Evolutionary conservation across 164 flowering plant genomes (phyloP).

Genomic region (Chimonanthus salicifolius): DNA sequence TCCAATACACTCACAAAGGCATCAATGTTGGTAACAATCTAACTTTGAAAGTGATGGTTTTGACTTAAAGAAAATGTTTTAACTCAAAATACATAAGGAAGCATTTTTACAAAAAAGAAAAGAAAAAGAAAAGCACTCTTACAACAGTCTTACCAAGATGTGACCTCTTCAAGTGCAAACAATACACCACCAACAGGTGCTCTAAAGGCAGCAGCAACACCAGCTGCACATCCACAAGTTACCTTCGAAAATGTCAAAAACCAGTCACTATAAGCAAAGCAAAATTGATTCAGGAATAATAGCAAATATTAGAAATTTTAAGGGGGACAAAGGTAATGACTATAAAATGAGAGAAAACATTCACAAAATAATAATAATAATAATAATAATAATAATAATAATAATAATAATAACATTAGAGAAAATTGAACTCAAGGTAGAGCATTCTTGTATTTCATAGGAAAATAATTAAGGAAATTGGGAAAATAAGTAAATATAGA

Average conservation of each 20-base stretch:
- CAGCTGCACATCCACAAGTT: constrained; percentile 99
- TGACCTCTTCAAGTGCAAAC: constrained; percentile 97
- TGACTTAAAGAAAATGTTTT: neutral
- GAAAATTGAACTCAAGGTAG: too few relatives aligned
- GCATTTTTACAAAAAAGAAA: neutral
- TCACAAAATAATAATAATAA: too few relatives aligned
- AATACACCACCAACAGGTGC: constrained; percentile 99
- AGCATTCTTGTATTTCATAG: too few relatives aligned
- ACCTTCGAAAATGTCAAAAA: constrained; percentile 64
- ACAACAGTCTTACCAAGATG: constrained; percentile 67
- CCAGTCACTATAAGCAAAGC: constrained; percentile 26
- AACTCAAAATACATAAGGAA: neutral
- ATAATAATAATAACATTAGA: too few relatives aligned
- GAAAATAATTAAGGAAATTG: too few relatives aligned
- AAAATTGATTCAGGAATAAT: neutral
- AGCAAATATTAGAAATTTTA: neutral
- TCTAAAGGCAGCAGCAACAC: constrained; percentile 99
- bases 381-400: too few relatives aligned
- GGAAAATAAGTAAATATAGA: too few relatives aligned
- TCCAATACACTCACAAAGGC: neutral
- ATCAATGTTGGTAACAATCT: neutral
- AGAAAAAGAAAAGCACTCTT: neutral
- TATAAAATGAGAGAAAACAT: neutral
- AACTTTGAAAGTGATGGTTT: neutral
- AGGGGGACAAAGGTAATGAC: neutral